Evolutionary conservation across 2,329 filamentous ascomycete genomes (phyloP).

Genomic region (Bipolaris oryzae): DNA sequence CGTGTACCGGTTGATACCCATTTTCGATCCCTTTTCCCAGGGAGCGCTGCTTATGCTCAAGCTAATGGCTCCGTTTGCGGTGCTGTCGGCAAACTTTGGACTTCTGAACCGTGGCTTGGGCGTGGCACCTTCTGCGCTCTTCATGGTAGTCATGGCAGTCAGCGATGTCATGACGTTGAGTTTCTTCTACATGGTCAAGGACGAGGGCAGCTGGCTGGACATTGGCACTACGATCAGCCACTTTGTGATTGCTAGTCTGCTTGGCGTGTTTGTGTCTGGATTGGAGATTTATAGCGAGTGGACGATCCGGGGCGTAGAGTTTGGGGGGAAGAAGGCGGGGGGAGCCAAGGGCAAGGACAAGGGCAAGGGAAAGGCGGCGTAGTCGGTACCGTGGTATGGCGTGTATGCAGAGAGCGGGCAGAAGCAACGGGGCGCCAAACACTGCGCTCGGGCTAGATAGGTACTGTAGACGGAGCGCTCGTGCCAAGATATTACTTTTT

Average conservation of each 20-base stretch:
- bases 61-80: slow-evolving; percentile 87
- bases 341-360: slow-evolving; percentile 7
- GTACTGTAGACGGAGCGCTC: too few species aligned
- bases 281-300: slow-evolving; percentile 84
- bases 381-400: slow-evolving; percentile 1
- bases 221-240: slow-evolving; percentile 97
- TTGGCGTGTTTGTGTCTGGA: slow-evolving; percentile 89
- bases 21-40: slow-evolving; percentile 94
- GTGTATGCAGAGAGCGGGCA: neutral
- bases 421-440: neutral
- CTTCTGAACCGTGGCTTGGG: slow-evolving; percentile 84
- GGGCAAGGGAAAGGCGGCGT: slow-evolving; percentile 9
- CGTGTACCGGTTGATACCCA: slow-evolving; percentile 81
- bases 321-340: slow-evolving; percentile 49
- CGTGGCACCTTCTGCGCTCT: slow-evolving; percentile 84
- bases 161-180: slow-evolving; percentile 91
- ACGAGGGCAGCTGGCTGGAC: slow-evolving; percentile 96
- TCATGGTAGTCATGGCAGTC: slow-evolving; percentile 86
- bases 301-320: slow-evolving; percentile 80
- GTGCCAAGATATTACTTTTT: neutral
- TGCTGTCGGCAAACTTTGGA: slow-evolving; percentile 92
- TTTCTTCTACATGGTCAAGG: slow-evolving; percentile 97
- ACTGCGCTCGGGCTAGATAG: neutral
- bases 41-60: slow-evolving; percentile 86
- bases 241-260: slow-evolving; percentile 86